Evolutionary conservation across 352 stramenopile species (phyloP).

Genomic region (Pythium volutum): DNA sequence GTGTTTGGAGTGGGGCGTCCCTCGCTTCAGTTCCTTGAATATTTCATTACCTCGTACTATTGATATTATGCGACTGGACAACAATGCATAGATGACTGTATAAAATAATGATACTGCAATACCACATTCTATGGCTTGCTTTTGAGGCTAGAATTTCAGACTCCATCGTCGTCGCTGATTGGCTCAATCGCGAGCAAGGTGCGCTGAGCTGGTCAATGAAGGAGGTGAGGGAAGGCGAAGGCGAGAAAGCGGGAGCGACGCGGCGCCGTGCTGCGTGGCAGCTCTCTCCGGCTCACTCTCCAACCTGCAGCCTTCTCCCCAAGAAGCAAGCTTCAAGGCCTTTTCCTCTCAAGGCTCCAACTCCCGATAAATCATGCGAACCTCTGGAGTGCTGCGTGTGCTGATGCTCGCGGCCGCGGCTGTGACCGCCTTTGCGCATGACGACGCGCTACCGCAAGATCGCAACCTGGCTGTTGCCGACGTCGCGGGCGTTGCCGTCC

Average conservation of each 20-base stretch:
- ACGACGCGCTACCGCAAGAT: conserved; percentile 16
- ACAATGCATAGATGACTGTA: background rate
- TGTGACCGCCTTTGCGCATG: conserved; percentile 34
- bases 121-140: background rate
- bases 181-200: conserved; percentile 25
- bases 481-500: background rate
- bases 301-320: conserved; percentile 17
- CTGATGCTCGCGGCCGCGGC: conserved; percentile 50
- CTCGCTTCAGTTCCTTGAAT: conserved; percentile 22
- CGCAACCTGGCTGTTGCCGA: conserved; percentile 7
- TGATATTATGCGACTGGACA: too few relatives aligned
- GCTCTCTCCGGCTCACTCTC: conserved; percentile 36
- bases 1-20: conserved; percentile 17
- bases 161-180: conserved; percentile 20
- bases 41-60: background rate
- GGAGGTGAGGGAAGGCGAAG: conserved; percentile 3
- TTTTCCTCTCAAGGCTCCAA: background rate
- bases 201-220: conserved; percentile 8
- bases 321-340: background rate
- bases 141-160: conserved; percentile 16
- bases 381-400: conserved; percentile 48
- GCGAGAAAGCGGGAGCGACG: conserved; percentile 6
- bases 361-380: conserved; percentile 52
- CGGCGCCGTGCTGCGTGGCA: conserved; percentile 9
- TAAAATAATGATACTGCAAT: background rate